Evolutionary conservation across 1,284 basidiomycete species (phyloP).

Genomic region (Austroboletus sp.): DNA sequence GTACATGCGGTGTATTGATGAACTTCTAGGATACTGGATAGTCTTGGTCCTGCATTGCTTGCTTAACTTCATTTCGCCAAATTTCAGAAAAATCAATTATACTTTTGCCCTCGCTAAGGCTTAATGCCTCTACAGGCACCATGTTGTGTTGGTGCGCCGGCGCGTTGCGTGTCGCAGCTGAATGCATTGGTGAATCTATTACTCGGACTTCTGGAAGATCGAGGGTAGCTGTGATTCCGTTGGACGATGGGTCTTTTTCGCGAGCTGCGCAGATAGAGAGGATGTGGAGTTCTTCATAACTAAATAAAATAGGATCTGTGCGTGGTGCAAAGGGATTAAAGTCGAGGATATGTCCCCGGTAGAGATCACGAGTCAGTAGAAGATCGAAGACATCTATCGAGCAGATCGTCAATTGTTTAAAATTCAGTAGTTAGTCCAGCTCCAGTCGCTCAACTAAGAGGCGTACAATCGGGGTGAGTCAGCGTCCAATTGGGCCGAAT

Average conservation of each 20-base stretch:
- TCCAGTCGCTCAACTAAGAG: not conserved
- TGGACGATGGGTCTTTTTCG: not conserved
- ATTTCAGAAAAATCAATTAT: constrained; percentile 65
- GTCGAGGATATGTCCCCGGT: constrained; percentile 75
- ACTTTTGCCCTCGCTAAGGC: constrained; percentile 64
- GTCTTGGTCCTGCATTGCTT: constrained; percentile 32
- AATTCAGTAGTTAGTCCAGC: not conserved
- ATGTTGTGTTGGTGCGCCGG: constrained; percentile 84
- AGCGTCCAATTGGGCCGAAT: constrained; percentile 54
- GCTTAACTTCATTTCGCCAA: constrained; percentile 57
- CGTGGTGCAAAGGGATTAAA: constrained; percentile 83
- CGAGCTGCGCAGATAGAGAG: constrained; percentile 26
- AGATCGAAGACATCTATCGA: constrained; percentile 81
- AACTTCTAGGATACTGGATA: not conserved
- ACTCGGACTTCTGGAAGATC: constrained; percentile 52
- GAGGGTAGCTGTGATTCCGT: not conserved
- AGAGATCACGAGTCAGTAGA: constrained; percentile 74
- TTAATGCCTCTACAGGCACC: constrained; percentile 83
- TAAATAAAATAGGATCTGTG: constrained; percentile 84
- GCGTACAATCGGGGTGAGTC: constrained; percentile 62
- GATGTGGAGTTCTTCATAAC: constrained; percentile 67
- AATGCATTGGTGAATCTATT: constrained; percentile 69
- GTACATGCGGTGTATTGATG: not conserved
- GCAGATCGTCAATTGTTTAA: not conserved
- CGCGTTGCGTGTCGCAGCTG: constrained; percentile 55